These are phyloP conservation scores for Candida golubevii DNA, from an alignment of 805 yeast species.

Conservation along the genomic window DNA sequence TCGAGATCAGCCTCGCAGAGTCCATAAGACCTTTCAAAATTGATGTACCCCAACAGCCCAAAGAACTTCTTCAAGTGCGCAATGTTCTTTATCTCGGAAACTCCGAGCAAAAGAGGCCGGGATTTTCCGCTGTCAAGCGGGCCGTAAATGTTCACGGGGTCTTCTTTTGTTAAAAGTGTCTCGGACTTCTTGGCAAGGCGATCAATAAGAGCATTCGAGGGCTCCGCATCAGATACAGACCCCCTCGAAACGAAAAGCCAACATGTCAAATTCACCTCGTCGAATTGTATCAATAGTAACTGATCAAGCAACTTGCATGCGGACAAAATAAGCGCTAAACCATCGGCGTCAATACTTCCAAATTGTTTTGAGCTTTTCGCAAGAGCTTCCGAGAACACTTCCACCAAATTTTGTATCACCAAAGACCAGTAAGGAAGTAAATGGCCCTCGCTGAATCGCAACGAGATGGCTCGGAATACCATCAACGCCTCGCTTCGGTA, in stretches of 20 bases:
- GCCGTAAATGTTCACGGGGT: constrained; percentile 35
- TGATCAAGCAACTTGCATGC: constrained; percentile 80
- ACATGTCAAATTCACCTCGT: constrained; percentile 71
- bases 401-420: constrained; percentile 57
- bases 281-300: constrained; percentile 60
- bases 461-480: constrained; percentile 59
- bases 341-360: constrained; percentile 29
- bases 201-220: constrained; percentile 44
- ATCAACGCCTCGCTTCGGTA: constrained; percentile 45
- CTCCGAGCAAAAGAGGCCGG: constrained; percentile 45
- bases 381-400: constrained; percentile 40
- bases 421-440: constrained; percentile 67
- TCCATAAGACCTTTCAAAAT: constrained; percentile 63
- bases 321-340: constrained; percentile 43
- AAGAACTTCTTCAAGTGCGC: constrained; percentile 59
- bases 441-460: constrained; percentile 61
- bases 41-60: constrained; percentile 56
- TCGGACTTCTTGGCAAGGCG: constrained; percentile 35
- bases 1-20: constrained; percentile 28
- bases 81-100: constrained; percentile 35
- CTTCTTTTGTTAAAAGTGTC: constrained; percentile 27
- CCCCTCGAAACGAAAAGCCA: constrained; percentile 83
- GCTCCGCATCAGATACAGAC: constrained; percentile 33
- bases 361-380: constrained; percentile 22
- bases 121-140: constrained; percentile 22